phyloP scores from a whole-genome alignment of 78 protist species.

The Dictyostelium discoideum region dicty_2.7 NC_007088.5:4815501-4816000 shows the following conservation, averaged over 20 bases:
- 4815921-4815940: constrained; percentile 86
- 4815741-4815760: constrained; percentile 65
- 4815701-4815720: constrained; percentile 70
- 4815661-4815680: constrained; percentile 73
- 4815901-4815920: constrained; percentile 87
- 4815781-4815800: constrained; percentile 83
- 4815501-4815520: constrained; percentile 82
- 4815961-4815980: constrained; percentile 73
- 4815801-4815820: background rate
- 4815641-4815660: constrained; percentile 42
- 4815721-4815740: constrained; percentile 71
- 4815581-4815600: constrained; percentile 55
- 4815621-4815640: constrained; percentile 56
- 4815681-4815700: constrained; percentile 85
- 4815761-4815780: constrained; percentile 53
- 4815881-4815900: constrained; percentile 86
- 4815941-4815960: constrained; percentile 85
- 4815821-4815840: constrained; percentile 82
- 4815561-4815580: constrained; percentile 87
- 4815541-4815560: constrained; percentile 82
- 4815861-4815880: constrained; percentile 66
- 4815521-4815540: constrained; percentile 85
- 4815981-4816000: constrained; percentile 68
- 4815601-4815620: constrained; percentile 71
- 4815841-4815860: constrained; percentile 90